Evolutionary conservation across 805 yeast genomes (phyloP), one percentile per base, ranked within the genome.

Genomic region (Ogataea nonfermentans): DNA sequence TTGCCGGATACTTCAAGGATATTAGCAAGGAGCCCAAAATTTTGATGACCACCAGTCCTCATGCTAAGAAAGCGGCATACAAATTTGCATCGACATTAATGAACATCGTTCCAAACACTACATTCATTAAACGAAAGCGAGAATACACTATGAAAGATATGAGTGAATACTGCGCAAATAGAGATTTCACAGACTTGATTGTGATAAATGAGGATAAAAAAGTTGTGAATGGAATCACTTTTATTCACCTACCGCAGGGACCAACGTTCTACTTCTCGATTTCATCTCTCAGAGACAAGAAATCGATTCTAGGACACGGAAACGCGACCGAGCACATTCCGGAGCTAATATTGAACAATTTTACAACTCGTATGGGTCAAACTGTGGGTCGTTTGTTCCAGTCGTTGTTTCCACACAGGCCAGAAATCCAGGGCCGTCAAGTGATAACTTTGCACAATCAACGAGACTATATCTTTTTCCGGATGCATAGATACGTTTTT

Each of bases 391-490:
- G 95, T 43, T 65, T 93, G 46, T 93, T 93, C 67, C 97, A 90
- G 62, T 79, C 95, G 1, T 69, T 93, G 29, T 88, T 91, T 65
- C 99, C 99, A 8, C 90, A 85, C 44, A 76, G 77, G 44, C 99
- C 99, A 1, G 97, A 93, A 57, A 78, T 93, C 52, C 84, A 85
- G 61, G 99, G 99, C 20, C 76, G 99, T 55, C 97, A 93, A 61
- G 99, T 88, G 31, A 83, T 93, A 20, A 93, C 99, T 0, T 66
- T 93, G 58, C 99, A 93, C 62, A 93, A 93, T 61, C 99, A 93
- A 62, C 76, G 99, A 70, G 99, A 93, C 62, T 93, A 74, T 61
- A 85, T 93, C 29, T 93, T 93, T 56, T 91, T 93, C 73, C 77
- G 99, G 67, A 79, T 97, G 66, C 99, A 93, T 59, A 76, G 99